Conservation (phyloP, 2,329 filamentous ascomycete species). For the Aureobasidium sp. region DNA sequence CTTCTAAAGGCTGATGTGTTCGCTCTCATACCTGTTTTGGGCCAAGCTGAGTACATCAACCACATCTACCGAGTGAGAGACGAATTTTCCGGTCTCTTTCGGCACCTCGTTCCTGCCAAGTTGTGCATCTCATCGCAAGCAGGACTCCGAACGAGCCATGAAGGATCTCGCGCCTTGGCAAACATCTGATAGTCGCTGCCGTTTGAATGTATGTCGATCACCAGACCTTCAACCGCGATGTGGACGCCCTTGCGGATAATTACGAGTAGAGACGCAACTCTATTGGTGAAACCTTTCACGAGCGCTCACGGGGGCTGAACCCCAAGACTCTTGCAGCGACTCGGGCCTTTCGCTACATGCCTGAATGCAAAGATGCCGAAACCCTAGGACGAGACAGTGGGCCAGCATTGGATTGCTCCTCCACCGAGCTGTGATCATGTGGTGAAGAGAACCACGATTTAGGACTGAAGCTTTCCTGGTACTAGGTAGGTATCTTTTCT, state of each 20-base stretch:
- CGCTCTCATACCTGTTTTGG: neutral
- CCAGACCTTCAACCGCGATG: neutral
- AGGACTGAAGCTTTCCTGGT: neutral
- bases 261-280: neutral
- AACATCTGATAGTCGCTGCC: neutral
- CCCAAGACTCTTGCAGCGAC: neutral
- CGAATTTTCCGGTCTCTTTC: conserved; percentile 2
- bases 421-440: neutral
- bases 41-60: neutral
- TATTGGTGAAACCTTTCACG: neutral
- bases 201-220: neutral
- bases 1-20: neutral
- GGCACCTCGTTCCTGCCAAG: conserved; percentile 5
- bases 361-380: conserved; percentile 5
- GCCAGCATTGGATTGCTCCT: neutral
- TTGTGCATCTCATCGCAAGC: neutral
- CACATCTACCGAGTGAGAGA: neutral
- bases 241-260: neutral
- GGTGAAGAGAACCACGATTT: neutral
- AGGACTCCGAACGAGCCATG: neutral
- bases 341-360: conserved; percentile 8
- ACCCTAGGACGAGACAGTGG: neutral
- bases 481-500: neutral
- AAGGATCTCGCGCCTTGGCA: neutral
- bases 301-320: neutral